phyloP scores from a whole-genome alignment of 768 basidiomycete species.

The Coprinopsis strossmayeri region DNA sequence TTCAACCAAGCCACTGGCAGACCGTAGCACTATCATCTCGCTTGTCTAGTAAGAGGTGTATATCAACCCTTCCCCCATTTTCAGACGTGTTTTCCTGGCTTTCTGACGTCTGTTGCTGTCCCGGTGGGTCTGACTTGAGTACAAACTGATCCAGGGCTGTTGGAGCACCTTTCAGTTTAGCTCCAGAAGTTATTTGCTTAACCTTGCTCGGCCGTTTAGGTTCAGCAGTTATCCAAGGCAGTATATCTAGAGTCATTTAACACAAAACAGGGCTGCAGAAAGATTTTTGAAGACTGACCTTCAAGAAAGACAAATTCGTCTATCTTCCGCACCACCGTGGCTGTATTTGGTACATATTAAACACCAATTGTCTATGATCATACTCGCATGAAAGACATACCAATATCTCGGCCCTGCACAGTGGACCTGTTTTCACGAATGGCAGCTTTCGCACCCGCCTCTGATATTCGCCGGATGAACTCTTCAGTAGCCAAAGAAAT shows the following conservation, averaged over 20 bases:
- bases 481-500: slow-evolving; percentile 84
- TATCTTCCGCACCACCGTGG: slow-evolving; percentile 52
- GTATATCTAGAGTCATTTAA: background rate
- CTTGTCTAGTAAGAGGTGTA: no score
- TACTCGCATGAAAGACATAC: no score
- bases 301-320: slow-evolving; percentile 79
- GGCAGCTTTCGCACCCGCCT: slow-evolving; percentile 67
- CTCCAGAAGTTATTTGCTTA: background rate
- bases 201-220: slow-evolving; percentile 1
- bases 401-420: slow-evolving; percentile 74
- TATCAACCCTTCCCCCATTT: no score
- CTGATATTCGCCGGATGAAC: slow-evolving; percentile 71
- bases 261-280: background rate
- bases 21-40: no score
- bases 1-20: no score
- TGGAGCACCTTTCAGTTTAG: background rate
- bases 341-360: slow-evolving; percentile 37
- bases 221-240: background rate
- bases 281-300: slow-evolving; percentile 31
- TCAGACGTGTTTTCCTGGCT: no score
- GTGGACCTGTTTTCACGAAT: slow-evolving; percentile 66
- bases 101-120: background rate
- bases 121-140: background rate
- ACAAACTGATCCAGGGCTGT: slow-evolving; percentile 2
- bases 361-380: no score